Base-by-base conservation (phyloP, 495 filamentous ascomycete species). In the Xylaria intraflava region DNA sequence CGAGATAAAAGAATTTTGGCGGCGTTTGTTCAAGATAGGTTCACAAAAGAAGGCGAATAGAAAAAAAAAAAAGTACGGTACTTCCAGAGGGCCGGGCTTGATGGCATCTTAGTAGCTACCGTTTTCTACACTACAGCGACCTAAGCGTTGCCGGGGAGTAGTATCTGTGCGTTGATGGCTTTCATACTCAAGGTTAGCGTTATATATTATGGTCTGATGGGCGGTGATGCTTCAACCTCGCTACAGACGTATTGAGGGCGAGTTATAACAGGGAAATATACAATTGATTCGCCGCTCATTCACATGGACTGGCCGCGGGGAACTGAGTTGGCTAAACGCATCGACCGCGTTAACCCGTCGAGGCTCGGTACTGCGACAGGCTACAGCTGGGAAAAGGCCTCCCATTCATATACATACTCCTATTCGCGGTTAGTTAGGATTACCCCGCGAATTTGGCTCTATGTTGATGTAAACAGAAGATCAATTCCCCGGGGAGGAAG, bases 41-140 rank as follows among this genome's bases (percentile, higher is more conserved):
- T 22, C 12, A 46, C 26, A 41, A 46, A 38, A 45, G 42, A 46
- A 31, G 33, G 51, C 27, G 38, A 46, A 36, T 40, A 22, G 30
- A 53, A 42, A 53, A 46, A 46, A 46, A 40, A 44, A 53, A 42
- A 53, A 46, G 39, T 38, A 40, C 33, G 33, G 42, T 53, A 46
- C 31, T 36, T 51, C 31, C 31, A 22, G 22, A 4, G n/a, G n/a
- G 17, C 42, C 20, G 22, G 22, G 30, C 26, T 29, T 14, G 16
- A 29, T 23, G 42, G 31, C 31, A 33, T 7, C 31, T 12, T 11
- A 11, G 31, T 2, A 33, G 2, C 31, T 2, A 8, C 31, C 14
- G 6, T 33, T 33, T 33, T 6, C 31, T 12, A 6, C 14, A 22
- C 23, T 50, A 30, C 23, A 40, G 47, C 47, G 35, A n/a, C 47